phyloP scores from a whole-genome alignment of 106 monocot genomes.

The Phalaenopsis aphrodite region DNA sequence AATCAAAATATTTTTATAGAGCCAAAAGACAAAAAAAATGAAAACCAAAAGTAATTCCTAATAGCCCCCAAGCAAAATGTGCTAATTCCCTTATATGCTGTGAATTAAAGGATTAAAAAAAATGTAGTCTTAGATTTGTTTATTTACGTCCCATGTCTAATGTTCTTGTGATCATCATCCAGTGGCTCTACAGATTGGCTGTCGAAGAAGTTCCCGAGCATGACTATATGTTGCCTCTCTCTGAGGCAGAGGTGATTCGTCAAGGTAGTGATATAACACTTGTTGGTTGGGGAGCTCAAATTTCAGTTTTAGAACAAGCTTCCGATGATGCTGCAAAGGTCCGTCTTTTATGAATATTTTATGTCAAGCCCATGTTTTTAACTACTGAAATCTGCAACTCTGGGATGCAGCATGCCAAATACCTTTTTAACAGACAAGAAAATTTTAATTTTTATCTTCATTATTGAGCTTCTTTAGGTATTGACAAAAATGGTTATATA shows the following conservation, averaged over 20 bases:
- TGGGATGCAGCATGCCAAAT: neutral
- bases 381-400: neutral
- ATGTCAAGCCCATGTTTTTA: neutral
- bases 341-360: conserved; percentile 6
- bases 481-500: neutral
- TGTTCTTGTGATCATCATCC: neutral
- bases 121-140: too few species aligned
- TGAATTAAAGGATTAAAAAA: too few species aligned
- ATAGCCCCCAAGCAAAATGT: too few species aligned
- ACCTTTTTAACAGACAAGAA: neutral
- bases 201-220: conserved; percentile 95
- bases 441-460: neutral
- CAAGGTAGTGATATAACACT: conserved; percentile 92
- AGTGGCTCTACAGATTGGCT: conserved; percentile 90
- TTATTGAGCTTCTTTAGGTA: neutral
- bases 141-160: neutral
- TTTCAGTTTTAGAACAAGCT: conserved; percentile 81
- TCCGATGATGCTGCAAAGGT: conserved; percentile 90
- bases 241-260: conserved; percentile 89
- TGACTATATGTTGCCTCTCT: conserved; percentile 93
- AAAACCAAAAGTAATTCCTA: too few species aligned
- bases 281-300: conserved; percentile 98
- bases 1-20: too few species aligned
- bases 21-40: too few species aligned
- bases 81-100: too few species aligned